Percentiles rank a stretch among this genome's conserved stretches.
Evolutionary conservation across 1,284 basidiomycete genomes (phyloP).

Genomic region (Pascua sp.): DNA sequence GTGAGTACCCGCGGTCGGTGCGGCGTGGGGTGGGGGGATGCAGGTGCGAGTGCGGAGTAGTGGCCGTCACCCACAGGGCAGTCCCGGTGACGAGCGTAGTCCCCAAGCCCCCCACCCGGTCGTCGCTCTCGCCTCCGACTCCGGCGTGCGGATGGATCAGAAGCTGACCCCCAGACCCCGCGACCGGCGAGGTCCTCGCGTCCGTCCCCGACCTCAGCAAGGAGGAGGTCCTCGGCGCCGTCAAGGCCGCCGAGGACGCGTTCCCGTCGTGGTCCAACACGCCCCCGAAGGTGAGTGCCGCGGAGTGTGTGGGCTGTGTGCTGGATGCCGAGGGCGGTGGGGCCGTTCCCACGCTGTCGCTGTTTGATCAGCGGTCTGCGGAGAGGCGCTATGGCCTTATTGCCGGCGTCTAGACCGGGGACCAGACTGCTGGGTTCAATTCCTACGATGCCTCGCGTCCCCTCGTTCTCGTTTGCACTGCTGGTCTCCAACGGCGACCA

Average conservation of each 20-base stretch:
- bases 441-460: no score
- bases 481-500: not conserved
- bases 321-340: no score
- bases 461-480: not conserved
- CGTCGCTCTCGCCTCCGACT: constrained; percentile 11
- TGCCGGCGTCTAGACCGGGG: no score
- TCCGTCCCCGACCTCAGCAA: constrained; percentile 79
- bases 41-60: no score
- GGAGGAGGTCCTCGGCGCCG: constrained; percentile 71
- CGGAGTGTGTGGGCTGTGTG: not conserved
- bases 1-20: constrained; percentile 51
- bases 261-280: constrained; percentile 76
- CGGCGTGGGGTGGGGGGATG: not conserved
- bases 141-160: not conserved
- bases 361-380: no score
- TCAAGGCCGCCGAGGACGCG: constrained; percentile 67
- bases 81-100: no score
- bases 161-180: constrained; percentile 61
- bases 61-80: no score
- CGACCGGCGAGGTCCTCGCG: constrained; percentile 69
- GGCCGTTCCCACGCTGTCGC: no score
- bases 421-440: no score
- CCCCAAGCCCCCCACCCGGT: no score
- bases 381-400: no score
- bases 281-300: constrained; percentile 46